Conservation (phyloP, 2,329 filamentous ascomycete genomes). For the Fusarium vanettenii region DNA sequence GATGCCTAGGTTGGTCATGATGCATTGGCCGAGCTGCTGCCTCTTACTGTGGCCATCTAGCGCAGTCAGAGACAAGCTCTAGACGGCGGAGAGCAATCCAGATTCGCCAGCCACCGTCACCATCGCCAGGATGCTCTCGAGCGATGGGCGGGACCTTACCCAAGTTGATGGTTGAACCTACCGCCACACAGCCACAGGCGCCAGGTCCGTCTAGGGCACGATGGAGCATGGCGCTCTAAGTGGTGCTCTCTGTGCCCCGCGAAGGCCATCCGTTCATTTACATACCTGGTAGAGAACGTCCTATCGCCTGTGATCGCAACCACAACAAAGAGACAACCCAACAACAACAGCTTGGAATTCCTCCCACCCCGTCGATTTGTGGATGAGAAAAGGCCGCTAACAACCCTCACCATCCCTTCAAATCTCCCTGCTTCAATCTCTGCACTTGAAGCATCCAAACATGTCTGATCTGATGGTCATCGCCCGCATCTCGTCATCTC, state of each 20-base stretch:
- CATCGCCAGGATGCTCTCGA: neutral
- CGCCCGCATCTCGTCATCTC: neutral
- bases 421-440: neutral
- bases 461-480: neutral
- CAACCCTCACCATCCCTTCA: neutral
- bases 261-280: constrained; percentile 20
- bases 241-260: constrained; percentile 10
- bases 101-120: constrained; percentile 22
- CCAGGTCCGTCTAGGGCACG: constrained; percentile 11
- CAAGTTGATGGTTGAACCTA: constrained; percentile 18
- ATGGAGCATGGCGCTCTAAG: constrained; percentile 10
- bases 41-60: neutral
- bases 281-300: constrained; percentile 5
- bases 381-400: neutral
- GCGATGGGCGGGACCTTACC: constrained; percentile 11
- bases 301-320: neutral
- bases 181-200: constrained; percentile 28
- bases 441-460: neutral
- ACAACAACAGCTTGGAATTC: neutral
- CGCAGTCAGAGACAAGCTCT: constrained; percentile 14
- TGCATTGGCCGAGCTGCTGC: constrained; percentile 18
- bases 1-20: constrained; percentile 34
- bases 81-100: constrained; percentile 23
- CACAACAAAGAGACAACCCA: neutral
- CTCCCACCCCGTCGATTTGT: neutral